phyloP scores from a whole-genome alignment of 192 early-diverging fungal genomes.

The Backusella luteola region DNA sequence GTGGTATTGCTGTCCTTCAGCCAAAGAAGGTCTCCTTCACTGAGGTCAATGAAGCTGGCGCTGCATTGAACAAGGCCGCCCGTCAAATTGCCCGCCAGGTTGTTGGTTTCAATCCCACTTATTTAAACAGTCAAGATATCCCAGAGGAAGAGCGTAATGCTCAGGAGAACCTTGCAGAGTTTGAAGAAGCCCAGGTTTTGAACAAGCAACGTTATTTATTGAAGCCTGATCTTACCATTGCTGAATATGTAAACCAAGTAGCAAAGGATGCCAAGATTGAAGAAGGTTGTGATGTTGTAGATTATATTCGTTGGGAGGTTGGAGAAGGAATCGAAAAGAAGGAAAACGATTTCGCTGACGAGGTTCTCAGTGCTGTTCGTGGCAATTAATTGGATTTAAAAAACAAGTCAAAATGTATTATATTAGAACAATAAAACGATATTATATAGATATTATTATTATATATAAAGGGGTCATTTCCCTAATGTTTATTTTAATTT shows the following conservation, averaged over 20 bases:
- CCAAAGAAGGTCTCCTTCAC: constrained; percentile 25
- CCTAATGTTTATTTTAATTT: neutral
- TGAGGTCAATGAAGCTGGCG: constrained; percentile 12
- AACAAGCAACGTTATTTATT: constrained; percentile 73
- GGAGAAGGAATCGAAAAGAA: constrained; percentile 87
- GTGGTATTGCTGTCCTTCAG: constrained; percentile 69
- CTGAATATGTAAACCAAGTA: constrained; percentile 56
- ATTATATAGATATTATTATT: neutral
- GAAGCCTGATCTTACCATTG: constrained; percentile 67
- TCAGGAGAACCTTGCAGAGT: constrained; percentile 43
- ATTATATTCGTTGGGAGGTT: constrained; percentile 76
- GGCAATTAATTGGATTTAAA: constrained; percentile 23
- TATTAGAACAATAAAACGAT: neutral
- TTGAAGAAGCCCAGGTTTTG: constrained; percentile 57
- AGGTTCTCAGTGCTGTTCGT: constrained; percentile 53
- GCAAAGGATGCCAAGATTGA: constrained; percentile 45
- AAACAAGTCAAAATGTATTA: constrained; percentile 1
- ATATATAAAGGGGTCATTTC: neutral
- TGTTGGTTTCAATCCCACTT: constrained; percentile 75
- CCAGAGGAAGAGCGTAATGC: constrained; percentile 38
- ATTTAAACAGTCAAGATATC: constrained; percentile 46
- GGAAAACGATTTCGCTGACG: constrained; percentile 75
- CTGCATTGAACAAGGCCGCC: constrained; percentile 55
- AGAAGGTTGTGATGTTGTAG: constrained; percentile 53
- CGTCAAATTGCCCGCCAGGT: constrained; percentile 83